These are phyloP conservation scores for Orychophragmus violaceus DNA, from an alignment of 345 rosid species.

Conservation along the genomic window DNA sequence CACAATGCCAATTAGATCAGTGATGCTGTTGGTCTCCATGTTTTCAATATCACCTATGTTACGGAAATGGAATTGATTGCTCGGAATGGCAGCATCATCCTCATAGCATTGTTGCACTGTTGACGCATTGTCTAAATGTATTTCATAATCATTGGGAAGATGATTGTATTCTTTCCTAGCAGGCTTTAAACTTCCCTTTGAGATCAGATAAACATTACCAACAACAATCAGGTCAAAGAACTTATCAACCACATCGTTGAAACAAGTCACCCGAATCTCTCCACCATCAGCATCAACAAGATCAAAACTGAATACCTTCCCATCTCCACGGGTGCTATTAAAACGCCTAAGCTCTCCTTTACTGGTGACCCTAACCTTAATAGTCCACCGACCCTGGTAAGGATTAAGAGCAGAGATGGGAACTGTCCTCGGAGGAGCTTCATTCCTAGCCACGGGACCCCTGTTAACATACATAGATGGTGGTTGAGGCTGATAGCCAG, in stretches of 20 bases:
- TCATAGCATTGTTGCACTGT: slow-evolving; percentile 60
- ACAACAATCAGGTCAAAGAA: slow-evolving; percentile 70
- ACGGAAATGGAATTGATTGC: slow-evolving; percentile 66
- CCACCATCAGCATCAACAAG: slow-evolving; percentile 88
- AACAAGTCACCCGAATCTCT: slow-evolving; percentile 91
- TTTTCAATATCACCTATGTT: slow-evolving; percentile 59
- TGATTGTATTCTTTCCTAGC: slow-evolving; percentile 86
- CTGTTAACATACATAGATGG: slow-evolving; percentile 58
- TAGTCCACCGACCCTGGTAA: slow-evolving; percentile 86
- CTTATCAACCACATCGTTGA: slow-evolving; percentile 75
- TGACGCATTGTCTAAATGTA: slow-evolving; percentile 55
- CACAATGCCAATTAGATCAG: slow-evolving; percentile 74
- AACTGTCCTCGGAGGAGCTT: slow-evolving; percentile 59
- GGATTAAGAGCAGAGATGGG: slow-evolving; percentile 87
- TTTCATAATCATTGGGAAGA: slow-evolving; percentile 74
- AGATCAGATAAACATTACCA: slow-evolving; percentile 72
- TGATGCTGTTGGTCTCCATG: slow-evolving; percentile 55
- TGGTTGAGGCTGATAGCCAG: slow-evolving; percentile 49
- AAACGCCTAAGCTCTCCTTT: slow-evolving; percentile 73
- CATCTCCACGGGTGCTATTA: slow-evolving; percentile 73
- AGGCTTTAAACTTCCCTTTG: slow-evolving; percentile 71
- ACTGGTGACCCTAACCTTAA: slow-evolving; percentile 84
- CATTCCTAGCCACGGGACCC: slow-evolving; percentile 67
- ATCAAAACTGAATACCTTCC: slow-evolving; percentile 87
- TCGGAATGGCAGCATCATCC: slow-evolving; percentile 68